phyloP scores from a whole-genome alignment of 176 grass and related monocot species.

The Phyllostachys edulis region DNA sequence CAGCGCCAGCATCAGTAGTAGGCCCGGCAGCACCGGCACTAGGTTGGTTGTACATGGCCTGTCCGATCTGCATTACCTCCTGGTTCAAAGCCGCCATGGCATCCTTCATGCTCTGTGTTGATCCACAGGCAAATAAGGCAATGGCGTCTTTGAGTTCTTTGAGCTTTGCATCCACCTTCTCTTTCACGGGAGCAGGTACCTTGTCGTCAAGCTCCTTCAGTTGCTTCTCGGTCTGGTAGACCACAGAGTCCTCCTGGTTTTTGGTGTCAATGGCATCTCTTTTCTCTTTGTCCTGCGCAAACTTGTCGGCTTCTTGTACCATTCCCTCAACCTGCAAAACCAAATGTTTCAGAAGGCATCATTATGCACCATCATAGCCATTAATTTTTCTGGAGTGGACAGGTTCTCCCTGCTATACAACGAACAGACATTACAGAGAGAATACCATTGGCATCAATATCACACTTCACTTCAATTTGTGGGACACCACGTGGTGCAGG shows the following conservation, averaged over 20 bases:
- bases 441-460: conserved; percentile 99
- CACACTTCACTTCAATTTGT: conserved; percentile 98
- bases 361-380: neutral
- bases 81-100: conserved; percentile 90
- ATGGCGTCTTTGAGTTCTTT: conserved; percentile 86
- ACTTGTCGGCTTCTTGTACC: conserved; percentile 92
- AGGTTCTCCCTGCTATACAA: neutral
- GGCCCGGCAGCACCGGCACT: conserved; percentile 40
- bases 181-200: conserved; percentile 76
- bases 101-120: conserved; percentile 79
- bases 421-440: conserved; percentile 49
- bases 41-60: conserved; percentile 88
- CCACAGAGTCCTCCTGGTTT: conserved; percentile 84
- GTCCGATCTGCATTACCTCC: conserved; percentile 96
- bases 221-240: conserved; percentile 98
- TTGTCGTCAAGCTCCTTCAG: conserved; percentile 92
- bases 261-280: conserved; percentile 97
- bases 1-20: conserved; percentile 43
- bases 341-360: neutral
- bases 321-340: conserved; percentile 83
- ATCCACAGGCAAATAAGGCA: conserved; percentile 69
- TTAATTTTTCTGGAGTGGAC: neutral
- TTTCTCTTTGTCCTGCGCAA: conserved; percentile 96
- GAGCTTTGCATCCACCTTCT: conserved; percentile 79
- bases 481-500: conserved; percentile 92